Evolutionary conservation across 176 grass and related monocot genomes (phyloP), one percentile per base, ranked within the genome.

Genomic region (Aechmea fasciata): DNA sequence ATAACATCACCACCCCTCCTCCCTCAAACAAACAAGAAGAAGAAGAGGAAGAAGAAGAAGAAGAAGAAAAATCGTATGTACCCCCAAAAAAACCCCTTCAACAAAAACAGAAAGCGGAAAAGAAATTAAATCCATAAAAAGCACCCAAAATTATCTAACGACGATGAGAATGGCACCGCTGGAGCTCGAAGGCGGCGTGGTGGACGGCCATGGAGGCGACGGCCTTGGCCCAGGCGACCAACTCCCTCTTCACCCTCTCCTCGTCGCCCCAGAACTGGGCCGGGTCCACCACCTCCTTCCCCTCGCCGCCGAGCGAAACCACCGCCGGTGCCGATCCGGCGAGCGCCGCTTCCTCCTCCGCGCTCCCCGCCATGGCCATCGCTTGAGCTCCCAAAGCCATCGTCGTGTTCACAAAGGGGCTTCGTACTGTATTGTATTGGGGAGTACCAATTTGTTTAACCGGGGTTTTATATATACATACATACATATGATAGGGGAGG

Each of bases 201-300:
- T 25, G 18, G 24, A 63, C 19, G 50, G 57, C 68, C 78, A 86
- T 86, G 80, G 81, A 83, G 2, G 69, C 90, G 3, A 94, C 90
- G 14, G 83, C 83, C 83, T 89, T 94, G 11, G 90, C 83, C 90
- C 86, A 94, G 1, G 69, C 83, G 51, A 94, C 47, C 24, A 90
- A 80, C 78, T 90, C 83, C 68, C 66, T 79, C 80, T 94, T 90
- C 90, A 94, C 74, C 73, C 77, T 73, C 83, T 89, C 25, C 53
- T 94, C 83, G 67, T 94, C 81, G 20, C 52, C 49, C 86, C 77
- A 94, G 33, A 41, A 41, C 33, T 6, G 33, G 33, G 33, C 18
- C 33, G 70, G 78, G 24, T 94, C 83, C 68, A 94, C 64, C 13
- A 53, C 47, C 25, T 10, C 17, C 9, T 63, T 77, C 50, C 33